Conservation (phyloP, 495 filamentous ascomycete species). For the Jackrogersella minutella region DNA sequence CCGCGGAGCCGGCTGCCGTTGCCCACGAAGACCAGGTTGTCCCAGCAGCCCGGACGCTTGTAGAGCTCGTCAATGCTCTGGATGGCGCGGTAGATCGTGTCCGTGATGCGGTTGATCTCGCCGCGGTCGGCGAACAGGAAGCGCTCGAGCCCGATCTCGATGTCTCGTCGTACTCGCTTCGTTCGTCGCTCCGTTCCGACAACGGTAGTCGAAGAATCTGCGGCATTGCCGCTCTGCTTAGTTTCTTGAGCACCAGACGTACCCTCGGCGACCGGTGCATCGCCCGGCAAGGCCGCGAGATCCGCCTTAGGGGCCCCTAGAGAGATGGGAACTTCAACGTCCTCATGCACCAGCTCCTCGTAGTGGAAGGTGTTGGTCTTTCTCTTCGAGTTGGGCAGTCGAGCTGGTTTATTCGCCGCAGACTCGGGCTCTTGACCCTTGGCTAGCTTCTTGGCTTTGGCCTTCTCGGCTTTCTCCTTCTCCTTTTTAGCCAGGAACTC, state of each 20-base stretch:
- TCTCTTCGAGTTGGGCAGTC: conserved; percentile 83
- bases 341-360: conserved; percentile 76
- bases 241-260: conserved; percentile 21
- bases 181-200: conserved; percentile 46
- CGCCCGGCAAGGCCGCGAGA: conserved; percentile 47
- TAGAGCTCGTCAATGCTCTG: conserved; percentile 78
- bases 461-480: conserved; percentile 83
- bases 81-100: conserved; percentile 82
- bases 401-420: conserved; percentile 61
- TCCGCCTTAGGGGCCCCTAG: conserved; percentile 48
- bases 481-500: conserved; percentile 93
- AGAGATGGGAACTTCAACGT: conserved; percentile 59
- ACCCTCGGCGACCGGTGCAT: conserved; percentile 46
- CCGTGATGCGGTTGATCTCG: conserved; percentile 80
- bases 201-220: conserved; percentile 14
- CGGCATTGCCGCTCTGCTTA: conserved; percentile 22
- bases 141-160: conserved; percentile 87
- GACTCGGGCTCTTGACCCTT: conserved; percentile 68
- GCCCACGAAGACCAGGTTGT: conserved; percentile 85
- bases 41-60: conserved; percentile 87
- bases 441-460: conserved; percentile 54
- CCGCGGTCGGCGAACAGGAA: conserved; percentile 80
- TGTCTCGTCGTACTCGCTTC: conserved; percentile 67
- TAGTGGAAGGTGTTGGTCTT: conserved; percentile 80
- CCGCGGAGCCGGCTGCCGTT: conserved; percentile 86